Base-by-base conservation (phyloP, 2,329 filamentous ascomycete species). In the Cladosporium oxysporum region DNA sequence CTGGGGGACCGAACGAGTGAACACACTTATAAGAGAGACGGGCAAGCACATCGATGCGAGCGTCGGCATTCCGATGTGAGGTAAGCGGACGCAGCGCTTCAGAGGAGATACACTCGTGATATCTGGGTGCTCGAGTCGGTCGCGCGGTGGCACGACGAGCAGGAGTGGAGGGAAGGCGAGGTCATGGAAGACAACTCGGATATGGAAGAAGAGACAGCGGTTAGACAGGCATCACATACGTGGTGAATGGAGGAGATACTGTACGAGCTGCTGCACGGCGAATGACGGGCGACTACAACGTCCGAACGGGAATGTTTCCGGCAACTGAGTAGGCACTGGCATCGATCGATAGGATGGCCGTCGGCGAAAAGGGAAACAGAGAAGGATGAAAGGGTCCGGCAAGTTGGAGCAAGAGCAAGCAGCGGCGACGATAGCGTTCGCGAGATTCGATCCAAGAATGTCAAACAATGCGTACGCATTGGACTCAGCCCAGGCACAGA, bases 381-480 rank as follows among this genome's bases (percentile, higher is more conserved):
- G 29, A 29, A 29, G 29, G 29, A 29, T 29, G 29, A 29, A 29
- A 29, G 29, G 29, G 29, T 29, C 29, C 29, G 29, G 29, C 29
- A 29, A 29, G 29, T 29, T 29, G 29, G 29, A 29, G 29, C 29
- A 29, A 29, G 29, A 29, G 29, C 29, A 29, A 29, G 29, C 29
- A 29, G 29, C 29, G 29, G 29, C 29, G 29, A 29, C 29, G 29
- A 29, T 29, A 29, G 29, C 29, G 29, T 29, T 29, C 29, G 29
- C 29, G 29, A 29, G 29, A 29, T 29, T 52, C 49, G 26, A 52
- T 52, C 49, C 49, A 26, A 52, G 23, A 52, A 26, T 52, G 49
- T 52, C 49, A 23, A 52, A 52, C 21, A 52, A 26, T 23, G 49
- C 49, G 49, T 52, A 52, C 49, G 49, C 49, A 26, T 52, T 52